Evolutionary conservation across 331 rosid genomes (phyloP), one percentile per base, ranked within the genome.

Genomic region (Quercus tomentella): DNA sequence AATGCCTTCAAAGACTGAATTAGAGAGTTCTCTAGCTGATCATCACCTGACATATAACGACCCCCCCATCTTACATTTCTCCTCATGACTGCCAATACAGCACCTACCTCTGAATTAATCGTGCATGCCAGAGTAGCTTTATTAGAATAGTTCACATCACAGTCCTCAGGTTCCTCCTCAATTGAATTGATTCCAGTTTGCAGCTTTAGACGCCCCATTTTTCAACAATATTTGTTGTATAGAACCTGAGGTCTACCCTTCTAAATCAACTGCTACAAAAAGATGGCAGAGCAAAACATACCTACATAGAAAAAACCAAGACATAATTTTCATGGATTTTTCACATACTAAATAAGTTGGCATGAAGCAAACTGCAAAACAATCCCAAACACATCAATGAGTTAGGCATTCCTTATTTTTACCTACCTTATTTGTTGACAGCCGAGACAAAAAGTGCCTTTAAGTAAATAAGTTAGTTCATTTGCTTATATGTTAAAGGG

Each of bases 31-130:
- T 94, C 98, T 80, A 94, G 81, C 82, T 92, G 97, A 90, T 94
- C 98, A 74, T 94, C 98, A 7, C 97, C 91, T 4, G 97, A 87
- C 85, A 88, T 90, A 89, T 90, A 92, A 45, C 92, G 96, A n/a
- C 94, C 89, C 45, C 94, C 97, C 98, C 97, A 94, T 79, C 96
- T 87, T 22, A 92, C 98, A 82, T 94, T 92, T 88, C 98, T 89
- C 82, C 98, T 85, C 98, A 94, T 94, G 17, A 94, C 94, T 1
- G 97, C 96, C 87, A 94, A 89, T 73, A 94, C 98, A 78, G 97
- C 89, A 33, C 97, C 96, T 56, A 94, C 85, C 84, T 94, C 98
- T 9, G 98, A 90, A 88, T 90, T 94, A 77, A 92, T 89, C 88
- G 90, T 92, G 89, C 97, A 92, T 43, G 96, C 90, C 69, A 94